Evolutionary conservation across 208 protist species (phyloP).

Genomic region (Trichomonas vaginalis): DNA sequence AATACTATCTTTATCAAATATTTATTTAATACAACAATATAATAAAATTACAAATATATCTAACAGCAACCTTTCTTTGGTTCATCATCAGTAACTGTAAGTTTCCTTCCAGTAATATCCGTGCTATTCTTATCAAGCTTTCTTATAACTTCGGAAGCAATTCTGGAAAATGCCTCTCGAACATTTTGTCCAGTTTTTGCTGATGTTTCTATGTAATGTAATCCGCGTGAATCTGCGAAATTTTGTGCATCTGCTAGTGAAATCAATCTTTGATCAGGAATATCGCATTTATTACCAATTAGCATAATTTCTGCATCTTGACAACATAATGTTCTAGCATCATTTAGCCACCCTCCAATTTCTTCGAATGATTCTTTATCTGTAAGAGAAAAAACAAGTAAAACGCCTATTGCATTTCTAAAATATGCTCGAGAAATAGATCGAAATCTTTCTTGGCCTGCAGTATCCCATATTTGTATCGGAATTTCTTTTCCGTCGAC

Average conservation of each 20-base stretch:
- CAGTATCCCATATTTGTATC: conserved; percentile 80
- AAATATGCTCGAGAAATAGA: conserved; percentile 73
- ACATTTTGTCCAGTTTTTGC: not conserved
- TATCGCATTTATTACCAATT: not conserved
- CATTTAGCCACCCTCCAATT: not conserved
- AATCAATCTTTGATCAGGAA: not conserved
- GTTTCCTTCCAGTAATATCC: too few relatives aligned
- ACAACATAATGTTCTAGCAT: not conserved
- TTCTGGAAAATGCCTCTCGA: not conserved
- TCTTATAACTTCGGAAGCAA: not conserved
- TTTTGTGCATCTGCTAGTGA: not conserved
- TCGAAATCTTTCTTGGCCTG: too few relatives aligned
- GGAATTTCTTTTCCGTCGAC: conserved; percentile 70
- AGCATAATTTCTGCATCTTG: not conserved
- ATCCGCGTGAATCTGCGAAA: not conserved
- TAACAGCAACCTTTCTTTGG: too few relatives aligned
- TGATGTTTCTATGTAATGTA: not conserved
- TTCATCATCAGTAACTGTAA: too few relatives aligned
- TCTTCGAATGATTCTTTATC: not conserved
- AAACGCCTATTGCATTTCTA: conserved; percentile 74
- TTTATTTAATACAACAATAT: too few relatives aligned
- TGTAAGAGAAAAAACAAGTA: conserved; percentile 33
- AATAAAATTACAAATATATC: too few relatives aligned
- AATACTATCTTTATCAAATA: too few relatives aligned
- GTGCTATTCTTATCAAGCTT: too few relatives aligned